Evolutionary conservation across 2,329 filamentous ascomycete genomes (phyloP).

Genomic region (Fusarium nisikadoi): DNA sequence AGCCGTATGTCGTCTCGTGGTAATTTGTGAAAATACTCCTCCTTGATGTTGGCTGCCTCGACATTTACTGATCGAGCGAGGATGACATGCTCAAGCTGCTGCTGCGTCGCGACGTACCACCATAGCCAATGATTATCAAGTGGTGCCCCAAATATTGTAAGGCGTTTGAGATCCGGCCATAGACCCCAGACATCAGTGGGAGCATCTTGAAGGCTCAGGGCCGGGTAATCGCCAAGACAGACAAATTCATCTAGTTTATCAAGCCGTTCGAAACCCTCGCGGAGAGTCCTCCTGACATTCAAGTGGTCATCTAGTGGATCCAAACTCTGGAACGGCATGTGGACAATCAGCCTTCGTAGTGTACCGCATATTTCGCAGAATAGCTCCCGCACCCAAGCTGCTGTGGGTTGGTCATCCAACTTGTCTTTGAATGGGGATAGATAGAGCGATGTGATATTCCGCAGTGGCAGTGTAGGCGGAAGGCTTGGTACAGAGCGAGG

Average conservation of each 20-base stretch:
- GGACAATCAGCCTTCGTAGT: conserved; percentile 58
- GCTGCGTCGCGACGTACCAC: conserved; percentile 52
- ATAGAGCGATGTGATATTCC: conserved; percentile 54
- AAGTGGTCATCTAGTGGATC: conserved; percentile 56
- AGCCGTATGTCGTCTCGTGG: conserved; percentile 44
- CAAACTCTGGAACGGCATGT: conserved; percentile 59
- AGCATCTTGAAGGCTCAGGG: conserved; percentile 49
- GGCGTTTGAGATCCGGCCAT: conserved; percentile 55
- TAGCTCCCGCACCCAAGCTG: conserved; percentile 54
- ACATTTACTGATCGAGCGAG: conserved; percentile 53
- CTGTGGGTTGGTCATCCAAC: conserved; percentile 54
- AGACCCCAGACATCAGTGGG: conserved; percentile 55
- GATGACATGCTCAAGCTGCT: conserved; percentile 54
- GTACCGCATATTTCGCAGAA: conserved; percentile 53
- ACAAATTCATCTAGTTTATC: conserved; percentile 59
- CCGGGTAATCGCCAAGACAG: conserved; percentile 58
- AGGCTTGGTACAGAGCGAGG: conserved; percentile 46
- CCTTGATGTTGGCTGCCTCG: conserved; percentile 51
- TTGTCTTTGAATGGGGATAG: conserved; percentile 51
- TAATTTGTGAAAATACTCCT: conserved; percentile 53
- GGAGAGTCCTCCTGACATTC: conserved; percentile 53
- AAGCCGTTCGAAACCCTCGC: conserved; percentile 57
- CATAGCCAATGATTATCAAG: conserved; percentile 53
- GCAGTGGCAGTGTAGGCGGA: conserved; percentile 45
- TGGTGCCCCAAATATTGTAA: conserved; percentile 57